A percentile compares a stretch with the other conserved stretches of the same genome.
Evolutionary conservation across 495 filamentous ascomycete genomes (phyloP).

Genomic region (Lepidopterella palustris): DNA sequence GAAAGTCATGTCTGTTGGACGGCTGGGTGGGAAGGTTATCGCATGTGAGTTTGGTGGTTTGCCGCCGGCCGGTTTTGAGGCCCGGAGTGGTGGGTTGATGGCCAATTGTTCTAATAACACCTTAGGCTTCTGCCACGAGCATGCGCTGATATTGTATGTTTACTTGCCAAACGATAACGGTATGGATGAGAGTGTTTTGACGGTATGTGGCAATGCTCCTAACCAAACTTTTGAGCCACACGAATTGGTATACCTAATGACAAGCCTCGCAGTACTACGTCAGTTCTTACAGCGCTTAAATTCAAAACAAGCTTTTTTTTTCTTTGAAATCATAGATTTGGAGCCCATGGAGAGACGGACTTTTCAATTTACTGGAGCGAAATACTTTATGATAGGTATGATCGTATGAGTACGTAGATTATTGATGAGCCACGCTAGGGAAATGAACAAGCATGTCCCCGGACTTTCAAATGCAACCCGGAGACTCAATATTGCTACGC

Average conservation of each 20-base stretch:
- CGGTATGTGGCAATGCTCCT: slow-evolving; percentile 26
- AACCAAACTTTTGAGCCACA: background rate
- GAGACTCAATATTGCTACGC: background rate
- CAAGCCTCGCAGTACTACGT: slow-evolving; percentile 33
- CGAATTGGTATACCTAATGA: slow-evolving; percentile 9
- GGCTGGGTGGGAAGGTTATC: slow-evolving; percentile 82
- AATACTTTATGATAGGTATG: background rate
- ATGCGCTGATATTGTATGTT: slow-evolving; percentile 86
- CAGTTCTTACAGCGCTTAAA: slow-evolving; percentile 33
- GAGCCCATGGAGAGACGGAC: background rate
- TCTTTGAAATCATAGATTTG: background rate
- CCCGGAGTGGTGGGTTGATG: background rate
- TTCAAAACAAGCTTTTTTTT: too few species aligned
- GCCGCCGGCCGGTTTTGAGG: slow-evolving; percentile 11
- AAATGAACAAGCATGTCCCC: too few species aligned
- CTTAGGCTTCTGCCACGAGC: slow-evolving; percentile 61
- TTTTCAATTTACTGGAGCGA: background rate
- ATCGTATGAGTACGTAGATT: background rate
- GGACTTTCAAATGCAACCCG: background rate
- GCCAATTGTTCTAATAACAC: slow-evolving; percentile 7
- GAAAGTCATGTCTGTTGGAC: slow-evolving; percentile 78
- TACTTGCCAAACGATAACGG: slow-evolving; percentile 46
- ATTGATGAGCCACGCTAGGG: background rate
- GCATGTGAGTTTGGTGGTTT: slow-evolving; percentile 54
- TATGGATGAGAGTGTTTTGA: slow-evolving; percentile 36